These are phyloP conservation scores for Tricholoma sp. DNA, from an alignment of 768 basidiomycete genomes.

Conservation along the genomic window DNA sequence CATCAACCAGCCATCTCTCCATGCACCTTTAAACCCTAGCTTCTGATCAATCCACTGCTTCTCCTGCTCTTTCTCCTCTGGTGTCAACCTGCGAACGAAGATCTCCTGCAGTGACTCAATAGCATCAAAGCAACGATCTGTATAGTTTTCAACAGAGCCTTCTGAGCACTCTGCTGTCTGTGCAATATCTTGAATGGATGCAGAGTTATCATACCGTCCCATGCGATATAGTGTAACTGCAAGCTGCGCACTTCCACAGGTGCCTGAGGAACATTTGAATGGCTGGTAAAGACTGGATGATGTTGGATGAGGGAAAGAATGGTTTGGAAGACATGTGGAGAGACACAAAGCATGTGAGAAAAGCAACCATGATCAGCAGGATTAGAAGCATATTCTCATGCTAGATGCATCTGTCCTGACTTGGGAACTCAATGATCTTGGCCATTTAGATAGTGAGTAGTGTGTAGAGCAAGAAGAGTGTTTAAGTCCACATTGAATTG, in stretches of 20 bases:
- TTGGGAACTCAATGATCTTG: conserved; percentile 9
- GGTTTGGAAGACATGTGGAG: conserved; percentile 5
- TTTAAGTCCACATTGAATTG: conserved; percentile 9
- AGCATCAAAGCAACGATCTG: too few relatives aligned
- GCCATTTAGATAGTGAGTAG: too few relatives aligned
- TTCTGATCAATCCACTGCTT: too few relatives aligned
- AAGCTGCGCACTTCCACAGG: conserved; percentile 13
- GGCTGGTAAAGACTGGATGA: conserved; percentile 6
- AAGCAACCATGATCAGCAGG: conserved; percentile 10
- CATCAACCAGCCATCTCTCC: too few relatives aligned
- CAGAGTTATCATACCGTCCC: conserved; percentile 11
- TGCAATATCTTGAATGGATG: conserved; percentile 11
- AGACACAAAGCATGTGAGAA: conserved; percentile 14
- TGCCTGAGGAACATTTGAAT: conserved; percentile 9
- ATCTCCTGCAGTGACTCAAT: too few relatives aligned
- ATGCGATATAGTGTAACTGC: conserved; percentile 13
- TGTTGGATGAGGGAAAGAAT: conserved; percentile 11
- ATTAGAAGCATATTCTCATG: conserved; percentile 13
- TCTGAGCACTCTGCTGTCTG: too few relatives aligned
- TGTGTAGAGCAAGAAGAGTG: too few relatives aligned
- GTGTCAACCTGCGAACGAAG: too few relatives aligned
- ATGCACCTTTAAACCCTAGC: too few relatives aligned
- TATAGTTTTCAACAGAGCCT: too few relatives aligned
- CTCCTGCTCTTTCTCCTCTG: too few relatives aligned
- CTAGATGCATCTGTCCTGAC: conserved; percentile 12